A percentile compares a stretch with the other conserved stretches of the same genome.
Conservation (phyloP, 1,284 basidiomycete genomes). For the Trametes sp. region DNA sequence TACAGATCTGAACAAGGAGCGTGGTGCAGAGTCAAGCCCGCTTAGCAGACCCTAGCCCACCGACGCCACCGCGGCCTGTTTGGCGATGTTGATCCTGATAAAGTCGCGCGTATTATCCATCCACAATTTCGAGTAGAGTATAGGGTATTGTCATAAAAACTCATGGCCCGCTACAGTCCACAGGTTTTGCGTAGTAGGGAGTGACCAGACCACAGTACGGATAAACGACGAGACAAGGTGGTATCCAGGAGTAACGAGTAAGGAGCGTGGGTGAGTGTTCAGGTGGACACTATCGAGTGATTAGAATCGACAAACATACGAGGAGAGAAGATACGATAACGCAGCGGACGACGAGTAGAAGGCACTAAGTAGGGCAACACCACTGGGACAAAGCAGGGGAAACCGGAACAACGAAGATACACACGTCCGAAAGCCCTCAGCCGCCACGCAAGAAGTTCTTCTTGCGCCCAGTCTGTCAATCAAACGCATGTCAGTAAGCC, state of each 20-base stretch:
- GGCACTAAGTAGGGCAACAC: conserved; percentile 45
- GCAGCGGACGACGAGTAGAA: conserved; percentile 36
- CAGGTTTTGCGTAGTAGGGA: conserved; percentile 42
- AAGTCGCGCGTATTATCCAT: conserved; percentile 17
- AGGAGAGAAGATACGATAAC: conserved; percentile 54
- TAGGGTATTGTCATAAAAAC: conserved; percentile 49
- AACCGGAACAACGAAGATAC: conserved; percentile 30
- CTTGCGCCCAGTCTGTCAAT: conserved; percentile 67
- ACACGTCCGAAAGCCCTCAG: conserved; percentile 45
- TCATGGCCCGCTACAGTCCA: conserved; percentile 44
- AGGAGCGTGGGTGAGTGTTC: conserved; percentile 60
- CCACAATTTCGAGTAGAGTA: conserved; percentile 38
- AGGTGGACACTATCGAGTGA: conserved; percentile 36
- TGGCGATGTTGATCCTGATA: conserved; percentile 32
- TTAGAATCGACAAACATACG: conserved; percentile 45
- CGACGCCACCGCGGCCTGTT: conserved; percentile 28
- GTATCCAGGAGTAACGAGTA: conserved; percentile 70
- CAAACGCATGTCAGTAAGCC: background rate
- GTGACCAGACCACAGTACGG: conserved; percentile 48
- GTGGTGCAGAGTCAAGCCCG: conserved; percentile 4
- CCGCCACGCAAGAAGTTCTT: conserved; percentile 76
- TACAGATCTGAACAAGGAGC: conserved; percentile 4
- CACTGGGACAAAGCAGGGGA: conserved; percentile 41
- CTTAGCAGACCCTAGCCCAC: background rate
- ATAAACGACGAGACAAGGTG: conserved; percentile 55